A percentile compares a stretch with the other conserved stretches of the same genome.
Conservation (phyloP, 495 filamentous ascomycete species). For the Lophium mytilinum region DNA sequence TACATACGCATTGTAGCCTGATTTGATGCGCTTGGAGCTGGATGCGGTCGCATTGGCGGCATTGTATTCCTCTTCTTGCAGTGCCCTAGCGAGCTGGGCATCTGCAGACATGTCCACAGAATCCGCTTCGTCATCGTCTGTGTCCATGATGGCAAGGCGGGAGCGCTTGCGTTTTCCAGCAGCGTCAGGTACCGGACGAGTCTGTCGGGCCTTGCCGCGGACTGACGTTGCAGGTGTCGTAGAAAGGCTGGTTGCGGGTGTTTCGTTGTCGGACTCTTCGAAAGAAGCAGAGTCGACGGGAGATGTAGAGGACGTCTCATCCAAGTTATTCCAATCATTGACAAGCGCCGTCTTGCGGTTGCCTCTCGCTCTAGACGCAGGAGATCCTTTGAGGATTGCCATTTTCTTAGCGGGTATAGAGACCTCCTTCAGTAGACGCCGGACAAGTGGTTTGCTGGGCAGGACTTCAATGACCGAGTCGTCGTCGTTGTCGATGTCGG, state of each 20-base stretch:
- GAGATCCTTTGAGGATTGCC: not conserved
- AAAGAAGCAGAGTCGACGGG: constrained; percentile 30
- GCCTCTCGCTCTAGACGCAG: not conserved
- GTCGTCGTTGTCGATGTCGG: constrained; percentile 7
- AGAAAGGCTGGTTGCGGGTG: constrained; percentile 66
- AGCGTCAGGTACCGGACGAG: not conserved
- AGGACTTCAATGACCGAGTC: not conserved
- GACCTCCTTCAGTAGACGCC: constrained; percentile 15
- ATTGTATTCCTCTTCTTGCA: constrained; percentile 57
- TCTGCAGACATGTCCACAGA: constrained; percentile 39
- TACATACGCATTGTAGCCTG: not conserved
- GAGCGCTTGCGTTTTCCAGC: constrained; percentile 19
- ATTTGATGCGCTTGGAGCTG: constrained; percentile 26
- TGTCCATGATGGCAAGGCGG: constrained; percentile 31
- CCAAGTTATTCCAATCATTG: constrained; percentile 1
- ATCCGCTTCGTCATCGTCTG: constrained; percentile 31
- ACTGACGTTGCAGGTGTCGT: constrained; percentile 45
- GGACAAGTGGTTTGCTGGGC: not conserved
- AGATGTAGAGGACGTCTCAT: constrained; percentile 11
- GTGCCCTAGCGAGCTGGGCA: constrained; percentile 46
- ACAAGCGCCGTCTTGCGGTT: not conserved
- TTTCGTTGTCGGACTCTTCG: constrained; percentile 55
- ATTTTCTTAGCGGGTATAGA: constrained; percentile 5
- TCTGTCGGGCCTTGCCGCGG: constrained; percentile 26
- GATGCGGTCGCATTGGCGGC: not conserved